Base-by-base conservation (phyloP, 176 grass and related monocot species). In the Neostapfia colusana region DNA sequence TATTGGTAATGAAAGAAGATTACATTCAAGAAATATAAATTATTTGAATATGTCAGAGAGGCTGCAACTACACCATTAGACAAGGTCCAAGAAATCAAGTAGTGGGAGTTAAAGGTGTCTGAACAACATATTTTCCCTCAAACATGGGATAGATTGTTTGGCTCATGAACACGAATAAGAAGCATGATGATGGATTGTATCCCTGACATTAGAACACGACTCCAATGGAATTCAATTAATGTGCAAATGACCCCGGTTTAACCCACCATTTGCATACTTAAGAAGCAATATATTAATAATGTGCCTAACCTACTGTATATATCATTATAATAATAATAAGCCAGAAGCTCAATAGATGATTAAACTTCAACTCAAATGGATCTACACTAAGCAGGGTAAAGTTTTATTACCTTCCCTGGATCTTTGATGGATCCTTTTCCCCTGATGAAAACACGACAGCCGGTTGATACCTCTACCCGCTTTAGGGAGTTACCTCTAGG, bases 381-480 rank as follows among this genome's bases (percentile, higher is more conserved):
- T 62, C 14, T 23, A 62, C 41, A 68, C 67, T 15, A 31, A 88
- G 50, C 56, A 69, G 5, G 12, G 38, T 41, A 80, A 75, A 75
- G 8, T 88, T 70, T n/a, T 70, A 17, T 78, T 92, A 99, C 95
- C 95, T 99, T 94, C 79, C 85, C 84, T 67, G 95, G 82, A 73
- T 99, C 95, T 73, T 99, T 99, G 75, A 99, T 99, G 8, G 95
- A 95, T 73, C 95, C 95, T 59, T 95, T 95, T 84, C 95, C 95
- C 84, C 95, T 86, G 55, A 99, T 99, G 62, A 92, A 99, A 85
- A 99, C 91, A 83, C 95, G 95, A 84, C 95, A 99, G n/a, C 95
- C 95, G 18, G 95, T 95, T 9, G 95, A 95, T 84, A 89, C 89
- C 85, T 99, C 95, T 13, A 99, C 89, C 62, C 95, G 69, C 80